These are phyloP conservation scores for Blastobotrys muscicola DNA, from an alignment of 805 yeast species.

Conservation along the genomic window DNA sequence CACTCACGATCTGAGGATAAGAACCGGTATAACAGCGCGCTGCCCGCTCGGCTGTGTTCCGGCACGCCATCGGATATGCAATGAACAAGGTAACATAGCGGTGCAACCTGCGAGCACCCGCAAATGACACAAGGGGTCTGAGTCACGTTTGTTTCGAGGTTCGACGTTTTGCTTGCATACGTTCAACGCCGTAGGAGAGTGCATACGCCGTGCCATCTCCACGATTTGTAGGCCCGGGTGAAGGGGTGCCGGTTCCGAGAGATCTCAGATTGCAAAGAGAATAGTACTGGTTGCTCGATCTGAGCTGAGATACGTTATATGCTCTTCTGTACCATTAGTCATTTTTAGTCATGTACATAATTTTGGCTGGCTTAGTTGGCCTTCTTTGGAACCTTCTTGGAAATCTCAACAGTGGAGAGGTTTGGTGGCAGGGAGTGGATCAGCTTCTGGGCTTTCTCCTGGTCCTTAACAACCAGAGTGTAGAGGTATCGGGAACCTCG, in stretches of 20 bases:
- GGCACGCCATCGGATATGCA: too few species aligned
- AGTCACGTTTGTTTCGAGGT: background rate
- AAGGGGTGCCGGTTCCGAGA: too few species aligned
- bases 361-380: slow-evolving; percentile 9
- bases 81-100: background rate
- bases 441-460: slow-evolving; percentile 95
- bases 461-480: slow-evolving; percentile 92
- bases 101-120: slow-evolving; percentile 1
- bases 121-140: slow-evolving; percentile 1
- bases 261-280: too few species aligned
- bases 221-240: too few species aligned
- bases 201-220: too few species aligned
- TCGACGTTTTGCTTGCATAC: background rate
- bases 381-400: slow-evolving; percentile 21
- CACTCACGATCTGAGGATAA: too few species aligned
- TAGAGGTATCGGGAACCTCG: slow-evolving; percentile 92
- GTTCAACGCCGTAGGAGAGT: background rate
- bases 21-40: too few species aligned
- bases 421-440: slow-evolving; percentile 93
- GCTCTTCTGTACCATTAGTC: too few species aligned
- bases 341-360: too few species aligned
- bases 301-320: too few species aligned
- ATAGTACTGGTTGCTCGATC: too few species aligned
- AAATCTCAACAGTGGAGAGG: slow-evolving; percentile 22
- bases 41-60: too few species aligned